phyloP scores from a whole-genome alignment of 306 rosid genomes.

The Glycine latifolia region DNA sequence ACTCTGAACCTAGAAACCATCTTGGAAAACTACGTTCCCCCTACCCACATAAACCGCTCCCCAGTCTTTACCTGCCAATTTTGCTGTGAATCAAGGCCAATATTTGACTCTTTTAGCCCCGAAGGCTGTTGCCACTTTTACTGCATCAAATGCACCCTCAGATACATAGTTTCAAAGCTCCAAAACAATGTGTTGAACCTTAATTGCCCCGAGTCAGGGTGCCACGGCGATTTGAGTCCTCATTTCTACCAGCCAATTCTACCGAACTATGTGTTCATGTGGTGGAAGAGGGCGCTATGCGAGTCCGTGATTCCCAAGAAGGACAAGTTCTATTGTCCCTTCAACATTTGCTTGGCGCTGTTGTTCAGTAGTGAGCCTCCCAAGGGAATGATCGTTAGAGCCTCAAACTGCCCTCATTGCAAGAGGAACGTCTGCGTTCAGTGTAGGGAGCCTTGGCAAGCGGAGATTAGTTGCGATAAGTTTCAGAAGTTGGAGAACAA shows the following conservation, averaged over 20 bases:
- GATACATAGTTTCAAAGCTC: conserved; percentile 39
- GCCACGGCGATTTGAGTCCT: background rate
- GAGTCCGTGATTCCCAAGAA: conserved; percentile 36
- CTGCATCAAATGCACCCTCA: conserved; percentile 36
- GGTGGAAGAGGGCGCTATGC: conserved; percentile 37
- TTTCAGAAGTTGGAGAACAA: conserved; percentile 11
- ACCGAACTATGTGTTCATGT: background rate
- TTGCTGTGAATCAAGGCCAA: conserved; percentile 48
- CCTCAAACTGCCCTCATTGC: conserved; percentile 38
- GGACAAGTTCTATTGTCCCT: conserved; percentile 41
- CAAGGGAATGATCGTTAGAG: too few relatives aligned
- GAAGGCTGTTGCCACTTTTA: conserved; percentile 41
- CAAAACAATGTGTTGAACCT: background rate
- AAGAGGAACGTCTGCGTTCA: conserved; percentile 25
- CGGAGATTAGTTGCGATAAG: conserved; percentile 7
- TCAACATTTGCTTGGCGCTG: conserved; percentile 14
- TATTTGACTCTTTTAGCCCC: conserved; percentile 36
- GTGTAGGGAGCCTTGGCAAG: conserved; percentile 46
- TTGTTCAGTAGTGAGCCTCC: background rate
- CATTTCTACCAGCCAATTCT: background rate
- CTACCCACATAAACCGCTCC: background rate
- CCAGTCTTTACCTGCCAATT: conserved; percentile 50
- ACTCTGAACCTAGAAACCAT: background rate
- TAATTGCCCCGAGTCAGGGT: conserved; percentile 31
- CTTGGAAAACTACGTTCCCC: background rate